A percentile compares a stretch with the other conserved stretches of the same genome.
These are phyloP conservation scores for Baorangia bicolor DNA, from an alignment of 768 basidiomycete species.

Conservation along the genomic window DNA sequence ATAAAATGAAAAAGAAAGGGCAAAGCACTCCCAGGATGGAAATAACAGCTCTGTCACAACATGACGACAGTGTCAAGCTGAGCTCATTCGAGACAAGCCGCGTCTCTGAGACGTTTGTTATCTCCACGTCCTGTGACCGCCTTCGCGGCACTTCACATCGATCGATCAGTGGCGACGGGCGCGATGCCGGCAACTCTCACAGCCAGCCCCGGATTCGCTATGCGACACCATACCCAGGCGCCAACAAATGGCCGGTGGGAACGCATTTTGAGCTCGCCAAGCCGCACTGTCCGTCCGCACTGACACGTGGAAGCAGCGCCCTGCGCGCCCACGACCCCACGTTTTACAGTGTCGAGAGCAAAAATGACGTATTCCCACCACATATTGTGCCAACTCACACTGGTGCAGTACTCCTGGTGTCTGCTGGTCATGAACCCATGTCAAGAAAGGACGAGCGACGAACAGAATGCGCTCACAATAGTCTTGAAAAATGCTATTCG, in stretches of 20 bases:
- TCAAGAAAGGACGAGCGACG: constrained; percentile 7
- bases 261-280: background rate
- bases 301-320: constrained; percentile 20
- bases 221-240: background rate
- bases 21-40: background rate
- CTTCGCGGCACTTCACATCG: constrained; percentile 13
- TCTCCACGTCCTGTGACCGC: constrained; percentile 18
- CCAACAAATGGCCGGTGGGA: constrained; percentile 2
- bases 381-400: constrained; percentile 22
- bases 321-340: constrained; percentile 37
- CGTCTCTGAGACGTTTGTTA: constrained; percentile 22
- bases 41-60: constrained; percentile 16
- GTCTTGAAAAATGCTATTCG: constrained; percentile 10
- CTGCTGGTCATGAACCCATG: background rate
- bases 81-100: constrained; percentile 30
- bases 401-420: constrained; percentile 4
- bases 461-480: constrained; percentile 13
- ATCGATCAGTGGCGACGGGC: constrained; percentile 8
- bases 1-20: constrained; percentile 10
- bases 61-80: constrained; percentile 18
- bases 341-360: constrained; percentile 36
- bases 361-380: constrained; percentile 29
- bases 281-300: background rate
- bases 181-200: constrained; percentile 22
- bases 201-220: constrained; percentile 5